Evolutionary conservation across 2,329 filamentous ascomycete species (phyloP).

Genomic region (Aureobasidium musti): DNA sequence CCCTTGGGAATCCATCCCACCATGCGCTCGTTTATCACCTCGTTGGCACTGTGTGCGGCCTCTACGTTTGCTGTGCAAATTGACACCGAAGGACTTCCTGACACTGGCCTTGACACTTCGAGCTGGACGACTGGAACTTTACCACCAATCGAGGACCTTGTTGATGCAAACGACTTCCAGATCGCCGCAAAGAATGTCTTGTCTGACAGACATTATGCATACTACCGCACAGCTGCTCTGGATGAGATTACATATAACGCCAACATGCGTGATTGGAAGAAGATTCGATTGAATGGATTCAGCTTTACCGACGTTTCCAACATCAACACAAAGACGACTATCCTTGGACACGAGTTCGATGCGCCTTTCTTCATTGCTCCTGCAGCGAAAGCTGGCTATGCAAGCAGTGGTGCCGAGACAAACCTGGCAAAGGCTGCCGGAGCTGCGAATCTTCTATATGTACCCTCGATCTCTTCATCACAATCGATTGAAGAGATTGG

Average conservation of each 20-base stretch:
- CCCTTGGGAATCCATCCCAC: not conserved
- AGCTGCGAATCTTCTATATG: conserved; percentile 55
- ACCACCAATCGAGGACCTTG: conserved; percentile 36
- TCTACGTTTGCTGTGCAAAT: conserved; percentile 28
- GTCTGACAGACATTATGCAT: conserved; percentile 39
- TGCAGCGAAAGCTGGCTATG: conserved; percentile 88
- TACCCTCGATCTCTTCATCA: conserved; percentile 45
- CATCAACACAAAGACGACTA: conserved; percentile 62
- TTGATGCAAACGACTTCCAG: conserved; percentile 38
- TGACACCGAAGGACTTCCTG: conserved; percentile 37
- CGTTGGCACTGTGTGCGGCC: not conserved
- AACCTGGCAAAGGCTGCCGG: conserved; percentile 55
- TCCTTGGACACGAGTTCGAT: conserved; percentile 79
- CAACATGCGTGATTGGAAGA: conserved; percentile 38
- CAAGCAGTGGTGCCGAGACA: conserved; percentile 68
- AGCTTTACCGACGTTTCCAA: conserved; percentile 35
- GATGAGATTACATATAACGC: conserved; percentile 38
- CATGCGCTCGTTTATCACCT: not conserved
- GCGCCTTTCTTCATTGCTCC: conserved; percentile 94
- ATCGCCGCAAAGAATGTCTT: conserved; percentile 47
- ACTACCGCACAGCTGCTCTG: conserved; percentile 37
- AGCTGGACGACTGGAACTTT: conserved; percentile 35
- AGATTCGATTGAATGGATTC: conserved; percentile 37
- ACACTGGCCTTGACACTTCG: conserved; percentile 38
- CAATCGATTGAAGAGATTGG: conserved; percentile 42